Conservation (phyloP, 257 asterid genomes). For the Striga asiatica region DNA sequence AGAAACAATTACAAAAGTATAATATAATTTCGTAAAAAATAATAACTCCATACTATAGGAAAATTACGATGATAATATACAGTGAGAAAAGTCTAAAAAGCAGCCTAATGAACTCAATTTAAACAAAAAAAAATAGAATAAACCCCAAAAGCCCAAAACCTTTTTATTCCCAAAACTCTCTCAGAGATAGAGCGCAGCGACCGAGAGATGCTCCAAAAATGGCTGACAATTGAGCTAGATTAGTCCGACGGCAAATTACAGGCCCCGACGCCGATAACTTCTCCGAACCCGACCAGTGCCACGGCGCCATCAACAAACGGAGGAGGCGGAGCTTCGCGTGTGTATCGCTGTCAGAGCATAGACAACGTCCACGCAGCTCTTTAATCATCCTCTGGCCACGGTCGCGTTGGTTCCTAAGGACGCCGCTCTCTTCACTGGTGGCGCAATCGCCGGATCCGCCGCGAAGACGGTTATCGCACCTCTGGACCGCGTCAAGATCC, state of each 20-base stretch:
- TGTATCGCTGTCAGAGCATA: constrained; percentile 35
- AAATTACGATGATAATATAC: too few species aligned
- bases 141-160: not conserved
- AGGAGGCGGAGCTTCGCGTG: constrained; percentile 35
- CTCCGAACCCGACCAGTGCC: constrained; percentile 23
- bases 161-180: constrained; percentile 7
- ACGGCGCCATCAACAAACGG: constrained; percentile 7
- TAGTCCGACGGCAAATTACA: constrained; percentile 37
- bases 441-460: constrained; percentile 68
- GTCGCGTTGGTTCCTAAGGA: constrained; percentile 65
- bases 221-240: constrained; percentile 27
- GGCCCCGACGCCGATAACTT: constrained; percentile 25
- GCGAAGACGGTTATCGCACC: constrained; percentile 76
- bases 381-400: constrained; percentile 53
- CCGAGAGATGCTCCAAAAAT: constrained; percentile 14
- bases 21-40: too few species aligned
- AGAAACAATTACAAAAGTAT: too few species aligned
- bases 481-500: constrained; percentile 73
- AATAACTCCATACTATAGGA: too few species aligned
- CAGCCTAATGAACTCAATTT: too few species aligned
- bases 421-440: constrained; percentile 64
- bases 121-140: not conserved
- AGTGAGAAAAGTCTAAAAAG: too few species aligned
- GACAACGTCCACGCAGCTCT: constrained; percentile 43
- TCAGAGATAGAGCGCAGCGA: not conserved